Conservation (phyloP, 257 asterid species). For the Ilex aquifolium region DNA sequence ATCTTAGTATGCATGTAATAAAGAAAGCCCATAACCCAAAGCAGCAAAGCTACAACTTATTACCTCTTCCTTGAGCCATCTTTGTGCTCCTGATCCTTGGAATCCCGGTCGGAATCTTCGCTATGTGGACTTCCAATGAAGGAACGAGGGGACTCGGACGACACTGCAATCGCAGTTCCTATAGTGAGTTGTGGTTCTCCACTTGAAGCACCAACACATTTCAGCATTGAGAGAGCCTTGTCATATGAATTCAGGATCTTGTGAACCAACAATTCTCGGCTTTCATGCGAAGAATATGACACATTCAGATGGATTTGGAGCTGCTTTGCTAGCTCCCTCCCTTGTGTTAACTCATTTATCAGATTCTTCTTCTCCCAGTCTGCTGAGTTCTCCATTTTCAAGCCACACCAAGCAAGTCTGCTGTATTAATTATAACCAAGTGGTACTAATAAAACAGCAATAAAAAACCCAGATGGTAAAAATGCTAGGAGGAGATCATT, state of each 20-base stretch:
- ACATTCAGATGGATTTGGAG: constrained; percentile 46
- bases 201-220: not conserved
- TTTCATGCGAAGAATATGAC: constrained; percentile 35
- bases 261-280: constrained; percentile 41
- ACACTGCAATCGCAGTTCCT: constrained; percentile 3
- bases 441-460: too few species aligned
- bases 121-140: constrained; percentile 36
- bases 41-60: not conserved
- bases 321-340: constrained; percentile 58
- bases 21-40: not conserved
- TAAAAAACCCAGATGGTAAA: too few species aligned
- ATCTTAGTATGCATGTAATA: too few species aligned
- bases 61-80: constrained; percentile 56
- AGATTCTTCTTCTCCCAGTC: constrained; percentile 29
- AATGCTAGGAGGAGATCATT: too few species aligned
- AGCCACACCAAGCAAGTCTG: too few species aligned
- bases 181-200: not conserved
- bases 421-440: too few species aligned
- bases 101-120: constrained; percentile 56
- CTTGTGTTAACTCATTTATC: constrained; percentile 44
- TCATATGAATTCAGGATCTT: constrained; percentile 48
- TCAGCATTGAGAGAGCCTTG: constrained; percentile 43
- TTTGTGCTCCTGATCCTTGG: constrained; percentile 25
- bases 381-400: constrained; percentile 35
- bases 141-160: constrained; percentile 38